Evolutionary conservation across 768 basidiomycete species (phyloP).

Genomic region (Boletus reticuloceps): DNA sequence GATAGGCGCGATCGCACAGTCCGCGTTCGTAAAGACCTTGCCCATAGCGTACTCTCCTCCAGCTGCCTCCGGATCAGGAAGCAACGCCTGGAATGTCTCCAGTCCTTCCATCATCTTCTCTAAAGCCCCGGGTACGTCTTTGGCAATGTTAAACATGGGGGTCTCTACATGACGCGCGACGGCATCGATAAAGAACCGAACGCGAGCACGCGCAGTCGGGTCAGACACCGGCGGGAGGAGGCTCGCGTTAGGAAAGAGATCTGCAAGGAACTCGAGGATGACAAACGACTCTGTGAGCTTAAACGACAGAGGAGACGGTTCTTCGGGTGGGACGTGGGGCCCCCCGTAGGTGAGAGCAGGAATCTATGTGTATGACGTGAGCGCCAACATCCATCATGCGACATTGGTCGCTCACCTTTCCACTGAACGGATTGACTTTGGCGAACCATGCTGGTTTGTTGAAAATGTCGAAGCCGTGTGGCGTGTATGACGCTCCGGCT

Average conservation of each 20-base stretch:
- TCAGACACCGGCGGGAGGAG: conserved; percentile 47
- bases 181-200: conserved; percentile 58
- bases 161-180: conserved; percentile 40
- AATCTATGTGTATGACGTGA: conserved; percentile 34
- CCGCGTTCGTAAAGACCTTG: conserved; percentile 55
- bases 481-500: conserved; percentile 44
- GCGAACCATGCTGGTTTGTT: conserved; percentile 71
- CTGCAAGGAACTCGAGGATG: conserved; percentile 64
- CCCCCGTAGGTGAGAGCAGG: conserved; percentile 62
- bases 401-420: conserved; percentile 43
- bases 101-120: not conserved
- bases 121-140: conserved; percentile 2
- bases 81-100: conserved; percentile 5
- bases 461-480: conserved; percentile 52
- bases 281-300: conserved; percentile 65
- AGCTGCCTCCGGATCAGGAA: conserved; percentile 37
- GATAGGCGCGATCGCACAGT: conserved; percentile 57
- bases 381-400: too few relatives aligned
- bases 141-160: conserved; percentile 32
- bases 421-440: conserved; percentile 54
- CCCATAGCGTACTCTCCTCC: conserved; percentile 36
- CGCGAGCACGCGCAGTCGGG: conserved; percentile 52
- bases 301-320: conserved; percentile 54
- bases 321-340: conserved; percentile 46
- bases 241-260: conserved; percentile 44